Percentiles rank a stretch among this genome's conserved stretches.
Evolutionary conservation across 225 moss, liverwort and hornwort genomes (phyloP).

Genomic region (Marchantia paleacea): DNA sequence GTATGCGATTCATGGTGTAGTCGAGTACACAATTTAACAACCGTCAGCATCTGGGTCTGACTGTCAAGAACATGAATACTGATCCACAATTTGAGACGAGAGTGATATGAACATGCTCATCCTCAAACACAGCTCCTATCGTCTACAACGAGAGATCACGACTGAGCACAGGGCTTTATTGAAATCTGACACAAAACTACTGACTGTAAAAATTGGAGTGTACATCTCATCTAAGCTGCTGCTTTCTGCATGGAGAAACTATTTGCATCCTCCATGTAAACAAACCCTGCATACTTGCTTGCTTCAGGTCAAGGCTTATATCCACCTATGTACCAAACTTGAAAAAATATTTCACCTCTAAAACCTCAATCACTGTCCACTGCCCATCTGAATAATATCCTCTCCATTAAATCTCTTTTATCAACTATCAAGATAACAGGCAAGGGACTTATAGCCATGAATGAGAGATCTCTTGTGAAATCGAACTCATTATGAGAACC

Average conservation of each 20-base stretch:
- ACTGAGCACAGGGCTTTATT: constrained; percentile 40
- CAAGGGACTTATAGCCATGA: constrained; percentile 29
- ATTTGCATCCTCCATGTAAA: constrained; percentile 35
- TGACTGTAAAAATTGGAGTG: constrained; percentile 47
- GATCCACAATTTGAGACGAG: no score
- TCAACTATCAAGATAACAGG: constrained; percentile 25
- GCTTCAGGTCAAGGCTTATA: constrained; percentile 25
- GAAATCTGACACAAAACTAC: constrained; percentile 37
- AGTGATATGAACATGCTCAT: background rate
- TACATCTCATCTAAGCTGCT: constrained; percentile 36
- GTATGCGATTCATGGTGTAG: no score
- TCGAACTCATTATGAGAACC: constrained; percentile 20
- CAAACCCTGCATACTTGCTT: constrained; percentile 23
- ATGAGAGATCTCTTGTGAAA: constrained; percentile 35
- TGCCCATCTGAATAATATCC: constrained; percentile 26
- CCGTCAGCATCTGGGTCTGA: no score
- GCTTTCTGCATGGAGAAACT: constrained; percentile 32
- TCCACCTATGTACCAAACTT: constrained; percentile 30
- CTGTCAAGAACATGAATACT: no score
- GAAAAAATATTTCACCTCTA: constrained; percentile 35
- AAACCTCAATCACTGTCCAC: constrained; percentile 35
- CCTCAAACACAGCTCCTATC: background rate
- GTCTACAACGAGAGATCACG: background rate
- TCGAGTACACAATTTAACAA: no score
- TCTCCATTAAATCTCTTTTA: constrained; percentile 15